These are phyloP conservation scores for Xylaria sp. DNA, from an alignment of 495 filamentous ascomycete species.

Conservation along the genomic window DNA sequence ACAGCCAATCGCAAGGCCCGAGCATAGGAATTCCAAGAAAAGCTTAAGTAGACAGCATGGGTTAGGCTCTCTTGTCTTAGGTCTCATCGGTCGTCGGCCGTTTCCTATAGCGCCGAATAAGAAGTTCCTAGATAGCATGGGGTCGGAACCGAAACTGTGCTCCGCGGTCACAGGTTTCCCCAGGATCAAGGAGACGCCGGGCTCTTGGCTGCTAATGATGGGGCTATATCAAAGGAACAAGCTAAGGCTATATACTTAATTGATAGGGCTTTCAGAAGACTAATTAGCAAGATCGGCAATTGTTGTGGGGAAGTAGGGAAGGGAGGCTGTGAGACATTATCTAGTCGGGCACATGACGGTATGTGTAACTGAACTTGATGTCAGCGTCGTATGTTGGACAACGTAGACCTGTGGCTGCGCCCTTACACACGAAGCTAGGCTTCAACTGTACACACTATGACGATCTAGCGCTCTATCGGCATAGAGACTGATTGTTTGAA, in stretches of 20 bases:
- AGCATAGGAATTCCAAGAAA: neutral
- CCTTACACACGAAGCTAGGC: slow-evolving; percentile 6
- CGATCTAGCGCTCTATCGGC: neutral
- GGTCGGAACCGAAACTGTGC: neutral
- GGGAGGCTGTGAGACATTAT: slow-evolving; percentile 4
- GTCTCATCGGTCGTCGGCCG: neutral
- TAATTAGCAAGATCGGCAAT: slow-evolving; percentile 22
- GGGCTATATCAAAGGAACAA: slow-evolving; percentile 2
- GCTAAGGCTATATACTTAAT: neutral
- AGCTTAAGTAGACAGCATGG: neutral
- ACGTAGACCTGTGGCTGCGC: slow-evolving; percentile 2
- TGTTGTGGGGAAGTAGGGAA: slow-evolving; percentile 7
- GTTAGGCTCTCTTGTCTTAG: neutral
- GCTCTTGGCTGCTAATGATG: neutral
- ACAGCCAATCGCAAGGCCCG: neutral
- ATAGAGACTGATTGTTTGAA: neutral
- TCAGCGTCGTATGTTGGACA: neutral
- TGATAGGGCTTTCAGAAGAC: neutral
- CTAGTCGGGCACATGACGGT: neutral
- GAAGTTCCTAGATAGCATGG: slow-evolving; percentile 11
- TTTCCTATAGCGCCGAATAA: neutral
- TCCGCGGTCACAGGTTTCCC: slow-evolving; percentile 18
- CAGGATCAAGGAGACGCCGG: neutral
- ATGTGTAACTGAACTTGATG: slow-evolving; percentile 3
- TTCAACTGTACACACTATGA: slow-evolving; percentile 8